A percentile compares a stretch with the other conserved stretches of the same genome.
These are phyloP conservation scores for Schizophyllum amplum DNA, from an alignment of 1,284 basidiomycete genomes.

Conservation along the genomic window DNA sequence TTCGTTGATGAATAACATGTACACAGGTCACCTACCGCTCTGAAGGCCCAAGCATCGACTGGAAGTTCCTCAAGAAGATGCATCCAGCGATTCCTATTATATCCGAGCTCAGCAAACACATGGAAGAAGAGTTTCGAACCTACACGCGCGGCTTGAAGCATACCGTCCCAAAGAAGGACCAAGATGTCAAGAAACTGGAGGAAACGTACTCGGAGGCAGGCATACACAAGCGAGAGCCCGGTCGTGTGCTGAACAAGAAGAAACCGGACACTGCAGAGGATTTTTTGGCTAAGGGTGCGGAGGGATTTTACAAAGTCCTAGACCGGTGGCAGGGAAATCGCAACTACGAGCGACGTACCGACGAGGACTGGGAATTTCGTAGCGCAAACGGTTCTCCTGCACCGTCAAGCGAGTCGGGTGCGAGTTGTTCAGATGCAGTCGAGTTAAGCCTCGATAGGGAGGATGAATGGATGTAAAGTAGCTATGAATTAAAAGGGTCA, in stretches of 20 bases:
- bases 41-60: constrained; percentile 22
- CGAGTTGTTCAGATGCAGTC: too few relatives aligned
- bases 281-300: too few relatives aligned
- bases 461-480: too few relatives aligned
- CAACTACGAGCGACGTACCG: too few relatives aligned
- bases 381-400: too few relatives aligned
- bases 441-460: too few relatives aligned
- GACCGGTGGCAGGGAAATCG: too few relatives aligned
- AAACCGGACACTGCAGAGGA: too few relatives aligned
- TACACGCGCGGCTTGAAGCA: constrained; percentile 16
- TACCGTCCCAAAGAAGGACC: constrained; percentile 14
- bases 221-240: background rate
- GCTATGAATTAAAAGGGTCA: too few relatives aligned
- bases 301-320: too few relatives aligned
- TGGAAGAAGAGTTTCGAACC: constrained; percentile 20
- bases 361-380: too few relatives aligned
- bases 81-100: constrained; percentile 23
- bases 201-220: background rate
- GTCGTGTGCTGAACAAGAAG: background rate
- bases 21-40: constrained; percentile 17
- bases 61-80: constrained; percentile 21
- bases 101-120: constrained; percentile 14
- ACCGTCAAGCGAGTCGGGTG: too few relatives aligned
- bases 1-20: background rate
- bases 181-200: constrained; percentile 10